phyloP scores from a whole-genome alignment of 495 filamentous ascomycete species.

The Penicillium turbatum region DNA sequence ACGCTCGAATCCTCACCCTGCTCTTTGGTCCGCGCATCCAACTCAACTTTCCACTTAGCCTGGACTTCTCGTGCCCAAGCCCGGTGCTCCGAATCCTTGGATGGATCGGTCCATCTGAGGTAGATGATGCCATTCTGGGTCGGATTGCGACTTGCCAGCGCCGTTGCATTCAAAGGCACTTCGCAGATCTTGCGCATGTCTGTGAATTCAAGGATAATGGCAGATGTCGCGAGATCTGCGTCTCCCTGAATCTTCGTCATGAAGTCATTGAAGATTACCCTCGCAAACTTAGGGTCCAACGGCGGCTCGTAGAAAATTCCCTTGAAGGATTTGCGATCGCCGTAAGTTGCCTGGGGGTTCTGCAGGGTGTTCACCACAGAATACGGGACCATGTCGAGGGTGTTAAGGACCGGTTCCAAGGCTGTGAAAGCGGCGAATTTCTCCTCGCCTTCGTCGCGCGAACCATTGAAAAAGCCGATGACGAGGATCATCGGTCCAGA shows the following conservation, averaged over 20 bases:
- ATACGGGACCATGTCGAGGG: slow-evolving; percentile 40
- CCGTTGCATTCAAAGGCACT: slow-evolving; percentile 21
- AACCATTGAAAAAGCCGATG: slow-evolving; percentile 50
- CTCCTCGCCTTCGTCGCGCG: slow-evolving; percentile 34
- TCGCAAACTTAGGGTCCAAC: slow-evolving; percentile 30
- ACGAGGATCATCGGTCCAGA: slow-evolving; percentile 37
- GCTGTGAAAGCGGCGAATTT: slow-evolving; percentile 38
- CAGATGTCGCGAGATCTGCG: slow-evolving; percentile 20
- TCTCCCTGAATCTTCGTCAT: slow-evolving; percentile 28
- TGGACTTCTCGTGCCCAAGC: slow-evolving; percentile 30
- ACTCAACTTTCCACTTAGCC: slow-evolving; percentile 25
- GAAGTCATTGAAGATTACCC: slow-evolving; percentile 36
- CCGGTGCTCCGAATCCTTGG: slow-evolving; percentile 28
- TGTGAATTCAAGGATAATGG: slow-evolving; percentile 32
- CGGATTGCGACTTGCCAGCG: slow-evolving; percentile 29
- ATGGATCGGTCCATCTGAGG: slow-evolving; percentile 30
- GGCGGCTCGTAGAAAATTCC: slow-evolving; percentile 47
- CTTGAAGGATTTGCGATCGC: slow-evolving; percentile 44
- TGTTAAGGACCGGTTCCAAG: slow-evolving; percentile 35
- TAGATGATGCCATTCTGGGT: slow-evolving; percentile 36
- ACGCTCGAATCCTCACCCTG: slow-evolving; percentile 13
- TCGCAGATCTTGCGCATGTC: slow-evolving; percentile 35
- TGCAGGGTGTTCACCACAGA: slow-evolving; percentile 39
- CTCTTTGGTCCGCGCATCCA: slow-evolving; percentile 12
- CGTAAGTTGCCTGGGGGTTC: slow-evolving; percentile 38